Evolutionary conservation across 768 basidiomycete species (phyloP).

Genomic region (Hortiboletus campestris): DNA sequence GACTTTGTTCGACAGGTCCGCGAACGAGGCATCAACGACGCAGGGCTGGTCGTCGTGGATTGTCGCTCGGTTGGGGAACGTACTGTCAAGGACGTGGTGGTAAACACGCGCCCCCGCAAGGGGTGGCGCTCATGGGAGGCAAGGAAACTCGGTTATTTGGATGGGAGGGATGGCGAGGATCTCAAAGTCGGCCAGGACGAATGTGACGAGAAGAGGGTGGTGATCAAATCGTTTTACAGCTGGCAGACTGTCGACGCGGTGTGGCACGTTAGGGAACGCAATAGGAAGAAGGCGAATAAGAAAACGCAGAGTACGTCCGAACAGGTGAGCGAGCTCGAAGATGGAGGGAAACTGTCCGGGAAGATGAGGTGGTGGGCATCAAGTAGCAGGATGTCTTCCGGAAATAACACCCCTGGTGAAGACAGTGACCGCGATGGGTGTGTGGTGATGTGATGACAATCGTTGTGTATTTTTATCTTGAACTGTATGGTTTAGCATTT

Average conservation of each 20-base stretch:
- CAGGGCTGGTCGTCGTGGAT: conserved; percentile 69
- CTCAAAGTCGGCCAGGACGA: conserved; percentile 76
- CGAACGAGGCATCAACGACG: conserved; percentile 46
- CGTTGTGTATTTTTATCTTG: conserved; percentile 24
- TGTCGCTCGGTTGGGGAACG: conserved; percentile 68
- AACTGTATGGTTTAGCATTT: conserved; percentile 29
- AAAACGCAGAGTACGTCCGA: conserved; percentile 38
- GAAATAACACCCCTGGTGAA: conserved; percentile 49
- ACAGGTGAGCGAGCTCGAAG: conserved; percentile 33
- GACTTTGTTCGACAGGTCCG: conserved; percentile 63
- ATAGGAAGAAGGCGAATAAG: conserved; percentile 54
- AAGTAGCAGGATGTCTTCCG: conserved; percentile 46
- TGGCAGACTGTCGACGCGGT: conserved; percentile 87
- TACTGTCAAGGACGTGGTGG: conserved; percentile 58
- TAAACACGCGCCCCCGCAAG: conserved; percentile 59
- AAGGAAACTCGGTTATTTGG: conserved; percentile 65
- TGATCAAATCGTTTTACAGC: conserved; percentile 81
- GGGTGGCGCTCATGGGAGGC: conserved; percentile 79
- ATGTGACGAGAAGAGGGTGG: conserved; percentile 69
- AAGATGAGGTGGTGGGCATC: conserved; percentile 39
- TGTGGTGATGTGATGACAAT: conserved; percentile 55
- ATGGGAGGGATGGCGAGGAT: conserved; percentile 65
- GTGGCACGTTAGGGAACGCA: conserved; percentile 58
- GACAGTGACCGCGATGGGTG: conserved; percentile 58
- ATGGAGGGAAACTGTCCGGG: conserved; percentile 21